Percentiles rank a stretch among this genome's conserved stretches.
Evolutionary conservation across 2,329 filamentous ascomycete species (phyloP).

Genomic region (Cyphellophora europaea): DNA sequence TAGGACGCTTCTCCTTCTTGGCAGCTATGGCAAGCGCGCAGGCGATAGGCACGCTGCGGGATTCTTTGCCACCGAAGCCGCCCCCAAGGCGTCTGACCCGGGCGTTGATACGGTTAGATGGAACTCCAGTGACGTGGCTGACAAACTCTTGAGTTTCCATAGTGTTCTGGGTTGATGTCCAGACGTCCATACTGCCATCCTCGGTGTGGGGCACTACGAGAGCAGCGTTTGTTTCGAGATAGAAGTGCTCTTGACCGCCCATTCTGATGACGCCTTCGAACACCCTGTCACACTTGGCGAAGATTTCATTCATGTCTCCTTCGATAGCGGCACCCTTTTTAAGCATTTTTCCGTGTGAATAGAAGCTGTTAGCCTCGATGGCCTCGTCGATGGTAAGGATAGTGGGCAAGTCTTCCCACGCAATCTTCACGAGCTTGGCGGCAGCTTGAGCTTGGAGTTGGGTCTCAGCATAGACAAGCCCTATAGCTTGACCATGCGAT

Average conservation of each 20-base stretch:
- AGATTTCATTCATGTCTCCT: constrained; percentile 44
- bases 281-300: constrained; percentile 62
- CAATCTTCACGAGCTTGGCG: constrained; percentile 65
- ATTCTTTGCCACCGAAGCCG: constrained; percentile 94
- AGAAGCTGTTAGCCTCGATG: constrained; percentile 72
- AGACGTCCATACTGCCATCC: constrained; percentile 92
- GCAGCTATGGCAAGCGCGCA: constrained; percentile 78
- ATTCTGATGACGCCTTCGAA: constrained; percentile 69
- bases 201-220: constrained; percentile 80
- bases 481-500: constrained; percentile 75
- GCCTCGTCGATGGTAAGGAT: constrained; percentile 85
- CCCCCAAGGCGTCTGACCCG: constrained; percentile 88
- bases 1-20: constrained; percentile 70
- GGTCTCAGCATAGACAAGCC: constrained; percentile 67
- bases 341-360: constrained; percentile 65
- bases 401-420: constrained; percentile 74
- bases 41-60: constrained; percentile 73
- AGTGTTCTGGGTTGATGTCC: constrained; percentile 85
- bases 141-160: constrained; percentile 88
- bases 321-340: constrained; percentile 58
- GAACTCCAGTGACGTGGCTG: constrained; percentile 71
- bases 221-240: constrained; percentile 84
- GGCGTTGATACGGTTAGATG: constrained; percentile 80
- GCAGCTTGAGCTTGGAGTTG: constrained; percentile 63
- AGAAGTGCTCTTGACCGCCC: constrained; percentile 94